Conservation (phyloP, 345 rosid species). For the Camelina laxa region DNA sequence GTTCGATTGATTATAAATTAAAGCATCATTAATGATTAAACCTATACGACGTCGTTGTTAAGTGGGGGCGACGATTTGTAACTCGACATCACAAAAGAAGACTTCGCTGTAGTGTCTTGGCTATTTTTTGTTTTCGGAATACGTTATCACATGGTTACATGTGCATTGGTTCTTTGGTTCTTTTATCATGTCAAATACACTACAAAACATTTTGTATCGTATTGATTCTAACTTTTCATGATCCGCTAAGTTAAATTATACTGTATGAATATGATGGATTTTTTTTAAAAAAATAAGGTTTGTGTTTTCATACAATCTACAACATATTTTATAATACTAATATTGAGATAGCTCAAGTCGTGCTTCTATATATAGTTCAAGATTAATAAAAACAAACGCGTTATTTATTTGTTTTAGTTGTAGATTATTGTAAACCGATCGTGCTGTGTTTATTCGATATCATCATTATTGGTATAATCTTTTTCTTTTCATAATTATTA, state of each 20-base stretch:
- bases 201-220: conserved; percentile 3
- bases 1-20: neutral
- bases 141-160: conserved; percentile 46
- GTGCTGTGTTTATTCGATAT: conserved; percentile 27
- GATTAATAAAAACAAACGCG: neutral
- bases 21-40: neutral
- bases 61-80: conserved; percentile 34
- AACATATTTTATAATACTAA: neutral
- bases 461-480: conserved; percentile 26
- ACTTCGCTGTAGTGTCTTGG: conserved; percentile 43
- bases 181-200: conserved; percentile 34
- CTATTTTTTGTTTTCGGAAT: conserved; percentile 22
- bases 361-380: conserved; percentile 16
- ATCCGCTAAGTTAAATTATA: conserved; percentile 9
- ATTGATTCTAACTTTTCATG: neutral
- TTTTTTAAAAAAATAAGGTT: neutral
- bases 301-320: neutral
- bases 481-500: conserved; percentile 37
- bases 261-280: neutral
- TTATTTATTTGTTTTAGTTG: neutral
- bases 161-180: conserved; percentile 42
- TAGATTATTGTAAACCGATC: conserved; percentile 16
- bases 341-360: conserved; percentile 1
- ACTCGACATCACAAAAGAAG: conserved; percentile 31
- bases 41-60: conserved; percentile 24